These are phyloP conservation scores for Aureobasidium lini DNA, from an alignment of 2,329 filamentous ascomycete genomes.

Conservation along the genomic window DNA sequence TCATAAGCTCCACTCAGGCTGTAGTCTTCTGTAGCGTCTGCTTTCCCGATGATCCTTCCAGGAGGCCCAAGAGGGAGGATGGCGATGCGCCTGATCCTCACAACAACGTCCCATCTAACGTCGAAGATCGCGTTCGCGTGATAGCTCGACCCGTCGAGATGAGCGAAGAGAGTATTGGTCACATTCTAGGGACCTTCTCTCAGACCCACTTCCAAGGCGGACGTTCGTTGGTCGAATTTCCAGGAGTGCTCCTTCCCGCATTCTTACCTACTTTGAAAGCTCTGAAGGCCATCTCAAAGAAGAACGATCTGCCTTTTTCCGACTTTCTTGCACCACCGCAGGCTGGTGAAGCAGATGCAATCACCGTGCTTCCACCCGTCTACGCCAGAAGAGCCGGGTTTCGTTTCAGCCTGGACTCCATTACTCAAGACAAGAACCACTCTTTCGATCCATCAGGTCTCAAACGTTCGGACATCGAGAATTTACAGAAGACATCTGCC, in stretches of 20 bases:
- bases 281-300: constrained; percentile 45
- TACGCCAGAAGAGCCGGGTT: constrained; percentile 47
- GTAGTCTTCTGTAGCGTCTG: constrained; percentile 24
- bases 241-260: constrained; percentile 50
- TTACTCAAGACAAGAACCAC: constrained; percentile 18
- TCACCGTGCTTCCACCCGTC: constrained; percentile 38
- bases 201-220: not conserved
- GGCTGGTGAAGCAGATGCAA: constrained; percentile 15
- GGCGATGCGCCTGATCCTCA: not conserved
- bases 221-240: constrained; percentile 52
- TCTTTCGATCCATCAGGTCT: constrained; percentile 19
- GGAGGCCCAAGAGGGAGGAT: not conserved
- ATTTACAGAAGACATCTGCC: constrained; percentile 30
- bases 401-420: constrained; percentile 36
- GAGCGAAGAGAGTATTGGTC: not conserved
- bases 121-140: constrained; percentile 17
- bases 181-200: not conserved
- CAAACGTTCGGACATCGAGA: constrained; percentile 24
- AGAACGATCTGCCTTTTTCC: constrained; percentile 24
- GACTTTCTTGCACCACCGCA: constrained; percentile 23
- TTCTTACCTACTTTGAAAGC: constrained; percentile 51
- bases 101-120: not conserved
- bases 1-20: constrained; percentile 32
- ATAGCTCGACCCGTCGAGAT: not conserved
- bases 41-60: constrained; percentile 15